phyloP scores from a whole-genome alignment of 2,329 filamentous ascomycete genomes.

The Colletotrichum viniferum region DNA sequence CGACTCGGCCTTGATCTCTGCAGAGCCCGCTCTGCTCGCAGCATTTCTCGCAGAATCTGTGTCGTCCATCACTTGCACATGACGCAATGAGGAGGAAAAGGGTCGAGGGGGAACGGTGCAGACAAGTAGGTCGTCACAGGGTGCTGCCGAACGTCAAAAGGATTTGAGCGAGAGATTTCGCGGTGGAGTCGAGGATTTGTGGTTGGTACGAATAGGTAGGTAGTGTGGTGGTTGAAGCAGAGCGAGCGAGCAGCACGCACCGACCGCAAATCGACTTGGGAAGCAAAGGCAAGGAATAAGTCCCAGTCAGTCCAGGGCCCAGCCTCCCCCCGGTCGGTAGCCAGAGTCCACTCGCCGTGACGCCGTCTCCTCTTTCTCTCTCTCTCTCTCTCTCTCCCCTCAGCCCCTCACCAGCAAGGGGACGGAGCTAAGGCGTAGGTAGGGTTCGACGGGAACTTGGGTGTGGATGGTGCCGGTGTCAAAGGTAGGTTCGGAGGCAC shows the following conservation, averaged over 20 bases:
- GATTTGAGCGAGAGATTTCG: slow-evolving; percentile 21
- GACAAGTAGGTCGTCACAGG: slow-evolving; percentile 10
- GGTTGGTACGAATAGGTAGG: neutral
- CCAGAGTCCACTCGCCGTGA: slow-evolving; percentile 5
- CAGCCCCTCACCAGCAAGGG: slow-evolving; percentile 15
- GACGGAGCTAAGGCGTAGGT: neutral
- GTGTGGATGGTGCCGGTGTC: neutral
- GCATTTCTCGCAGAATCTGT: slow-evolving; percentile 21
- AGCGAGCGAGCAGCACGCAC: neutral
- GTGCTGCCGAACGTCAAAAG: slow-evolving; percentile 7
- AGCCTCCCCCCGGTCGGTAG: slow-evolving; percentile 4
- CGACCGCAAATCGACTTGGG: neutral
- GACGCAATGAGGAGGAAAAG: slow-evolving; percentile 9
- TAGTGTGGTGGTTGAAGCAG: neutral
- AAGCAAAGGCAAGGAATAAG: neutral
- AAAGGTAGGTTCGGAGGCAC: neutral
- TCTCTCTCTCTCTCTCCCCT: neutral
- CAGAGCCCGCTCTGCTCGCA: slow-evolving; percentile 21
- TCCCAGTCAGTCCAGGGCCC: neutral
- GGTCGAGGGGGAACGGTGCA: neutral
- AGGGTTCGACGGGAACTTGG: neutral
- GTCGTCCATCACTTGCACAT: slow-evolving; percentile 19
- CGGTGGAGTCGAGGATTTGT: slow-evolving; percentile 13
- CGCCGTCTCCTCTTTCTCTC: neutral
- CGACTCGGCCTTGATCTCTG: slow-evolving; percentile 22